Evolutionary conservation across 495 filamentous ascomycete species (phyloP).

Genomic region (Xylaria longipes): DNA sequence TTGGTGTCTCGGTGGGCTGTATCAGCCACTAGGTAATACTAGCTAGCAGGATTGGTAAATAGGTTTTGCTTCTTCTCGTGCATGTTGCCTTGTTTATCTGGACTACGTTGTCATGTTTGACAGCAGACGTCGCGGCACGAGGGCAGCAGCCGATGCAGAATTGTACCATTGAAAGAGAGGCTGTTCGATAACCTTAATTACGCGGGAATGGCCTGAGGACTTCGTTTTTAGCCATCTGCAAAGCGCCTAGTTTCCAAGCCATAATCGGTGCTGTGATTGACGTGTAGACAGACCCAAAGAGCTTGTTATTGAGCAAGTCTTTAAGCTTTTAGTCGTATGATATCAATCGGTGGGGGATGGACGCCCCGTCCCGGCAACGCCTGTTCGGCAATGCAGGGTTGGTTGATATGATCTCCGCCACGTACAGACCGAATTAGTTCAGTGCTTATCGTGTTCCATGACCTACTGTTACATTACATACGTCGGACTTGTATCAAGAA

Average conservation of each 20-base stretch:
- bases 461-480: neutral
- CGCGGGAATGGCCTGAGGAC: neutral
- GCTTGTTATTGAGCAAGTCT: neutral
- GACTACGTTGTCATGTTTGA: neutral
- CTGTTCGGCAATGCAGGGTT: neutral
- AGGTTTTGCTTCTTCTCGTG: neutral
- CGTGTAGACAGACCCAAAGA: neutral
- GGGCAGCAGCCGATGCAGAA: neutral
- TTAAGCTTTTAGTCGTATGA: neutral
- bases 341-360: neutral
- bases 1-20: constrained; percentile 1
- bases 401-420: neutral
- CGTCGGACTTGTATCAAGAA: neutral
- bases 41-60: neutral
- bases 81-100: neutral
- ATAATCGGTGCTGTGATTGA: neutral
- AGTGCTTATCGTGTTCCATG: neutral
- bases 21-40: neutral
- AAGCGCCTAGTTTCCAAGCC: neutral
- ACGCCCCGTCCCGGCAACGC: too few species aligned
- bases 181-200: neutral
- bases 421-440: neutral
- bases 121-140: neutral
- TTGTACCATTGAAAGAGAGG: neutral
- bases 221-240: neutral